These are phyloP conservation scores for Quercus gilva DNA, from an alignment of 306 rosid species.

Conservation along the genomic window DNA sequence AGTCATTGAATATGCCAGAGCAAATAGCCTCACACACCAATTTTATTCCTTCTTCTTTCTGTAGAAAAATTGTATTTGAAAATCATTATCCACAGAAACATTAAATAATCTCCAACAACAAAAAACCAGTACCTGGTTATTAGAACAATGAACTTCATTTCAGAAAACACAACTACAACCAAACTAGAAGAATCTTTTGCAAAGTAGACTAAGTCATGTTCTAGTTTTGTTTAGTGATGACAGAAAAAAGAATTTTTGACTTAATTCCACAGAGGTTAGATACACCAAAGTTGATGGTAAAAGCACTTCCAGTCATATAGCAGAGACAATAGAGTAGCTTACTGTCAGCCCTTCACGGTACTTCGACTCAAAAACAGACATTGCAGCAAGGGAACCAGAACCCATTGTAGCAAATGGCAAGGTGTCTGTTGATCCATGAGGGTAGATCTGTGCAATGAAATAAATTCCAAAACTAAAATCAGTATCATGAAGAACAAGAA, in stretches of 20 bases:
- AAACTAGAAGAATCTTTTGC: not conserved
- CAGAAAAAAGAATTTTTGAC: not conserved
- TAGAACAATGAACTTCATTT: not conserved
- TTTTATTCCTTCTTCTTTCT: constrained; percentile 47
- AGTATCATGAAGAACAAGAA: not conserved
- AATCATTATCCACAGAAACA: not conserved
- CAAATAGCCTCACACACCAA: constrained; percentile 49
- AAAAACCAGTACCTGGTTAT: not conserved
- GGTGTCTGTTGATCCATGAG: constrained; percentile 86
- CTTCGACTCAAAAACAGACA: constrained; percentile 53
- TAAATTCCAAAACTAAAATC: not conserved
- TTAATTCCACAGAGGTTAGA: not conserved
- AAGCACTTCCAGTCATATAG: not conserved
- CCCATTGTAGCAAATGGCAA: constrained; percentile 66
- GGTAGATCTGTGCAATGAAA: constrained; percentile 59
- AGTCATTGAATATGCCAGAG: constrained; percentile 60
- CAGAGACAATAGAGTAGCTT: constrained; percentile 17
- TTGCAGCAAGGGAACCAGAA: constrained; percentile 62
- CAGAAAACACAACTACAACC: not conserved
- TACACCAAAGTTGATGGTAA: not conserved
- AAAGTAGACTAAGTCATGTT: not conserved
- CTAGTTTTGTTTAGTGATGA: not conserved
- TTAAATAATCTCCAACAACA: not conserved
- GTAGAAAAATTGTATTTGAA: not conserved
- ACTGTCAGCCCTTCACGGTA: constrained; percentile 55